Evolutionary conservation across 176 grass and related monocot genomes (phyloP).

Genomic region (Pontederia paniculata): DNA sequence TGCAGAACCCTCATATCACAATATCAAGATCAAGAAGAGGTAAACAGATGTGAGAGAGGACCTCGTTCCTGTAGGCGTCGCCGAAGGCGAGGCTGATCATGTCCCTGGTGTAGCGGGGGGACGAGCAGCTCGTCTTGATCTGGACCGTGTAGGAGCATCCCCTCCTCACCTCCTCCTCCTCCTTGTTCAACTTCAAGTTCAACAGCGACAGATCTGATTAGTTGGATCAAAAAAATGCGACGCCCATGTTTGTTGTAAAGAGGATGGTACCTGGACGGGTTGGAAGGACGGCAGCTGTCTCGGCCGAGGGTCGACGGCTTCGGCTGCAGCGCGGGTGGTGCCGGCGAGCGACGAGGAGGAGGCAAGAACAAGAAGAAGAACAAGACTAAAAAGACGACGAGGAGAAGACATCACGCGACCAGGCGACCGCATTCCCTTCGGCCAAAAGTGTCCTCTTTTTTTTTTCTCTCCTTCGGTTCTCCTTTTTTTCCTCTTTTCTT

Average conservation of each 20-base stretch:
- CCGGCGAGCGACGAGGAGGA: background rate
- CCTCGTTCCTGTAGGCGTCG: conserved; percentile 61
- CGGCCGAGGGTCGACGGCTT: conserved; percentile 15
- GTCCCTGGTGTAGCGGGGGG: conserved; percentile 32
- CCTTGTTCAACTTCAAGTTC: background rate
- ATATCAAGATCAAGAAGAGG: background rate
- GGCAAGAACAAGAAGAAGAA: background rate
- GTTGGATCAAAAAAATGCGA: background rate
- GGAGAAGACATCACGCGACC: background rate
- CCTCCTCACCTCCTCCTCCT: background rate
- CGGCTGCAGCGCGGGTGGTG: background rate
- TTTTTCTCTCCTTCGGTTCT: background rate
- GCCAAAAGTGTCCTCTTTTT: background rate
- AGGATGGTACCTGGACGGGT: conserved; percentile 15
- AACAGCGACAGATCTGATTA: background rate
- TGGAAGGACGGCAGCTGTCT: conserved; percentile 27
- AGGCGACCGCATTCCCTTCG: background rate
- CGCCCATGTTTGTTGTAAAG: too few species aligned
- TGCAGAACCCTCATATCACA: too few species aligned
- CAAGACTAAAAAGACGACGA: too few species aligned
- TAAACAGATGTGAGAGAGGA: too few species aligned
- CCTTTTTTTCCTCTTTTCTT: too few species aligned
- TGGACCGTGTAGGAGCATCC: conserved; percentile 54
- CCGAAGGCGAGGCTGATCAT: conserved; percentile 64
- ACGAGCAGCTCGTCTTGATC: conserved; percentile 83